Base-by-base conservation (phyloP, 495 filamentous ascomycete genomes). In the Penicillium atrosanguineum region DNA sequence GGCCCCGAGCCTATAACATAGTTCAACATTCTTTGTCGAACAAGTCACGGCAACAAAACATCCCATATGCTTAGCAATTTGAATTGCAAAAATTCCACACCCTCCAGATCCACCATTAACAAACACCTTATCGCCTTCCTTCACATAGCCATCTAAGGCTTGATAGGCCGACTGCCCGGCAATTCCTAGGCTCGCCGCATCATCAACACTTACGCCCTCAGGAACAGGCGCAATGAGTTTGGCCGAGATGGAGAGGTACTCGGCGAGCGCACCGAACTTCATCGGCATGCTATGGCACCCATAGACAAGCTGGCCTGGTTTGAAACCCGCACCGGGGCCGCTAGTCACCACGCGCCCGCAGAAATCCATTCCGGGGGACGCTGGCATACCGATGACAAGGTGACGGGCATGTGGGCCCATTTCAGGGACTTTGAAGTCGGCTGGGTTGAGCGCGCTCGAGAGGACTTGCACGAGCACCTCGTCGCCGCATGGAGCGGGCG, bases 41-140 rank as follows among this genome's bases (percentile, higher is more conserved):
- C 86, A 89, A 0, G 77, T 78, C 4, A 72, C 67, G 1, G 81
- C 84, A 26, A 90, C 84, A 56, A 80, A 72, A 60, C 83, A 86
- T 0, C 85, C 84, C 16, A 83, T 52, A 4, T 70, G 65, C 64
- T 87, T 88, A 7, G 86, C 86, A 50, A 88, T 77, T 61, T 88
- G 85, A 47, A 88, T 83, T 4, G 74, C 78, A 56, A 82, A 85
- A 0, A 76, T 71, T 0, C 86, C 86, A 6, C 74, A 76, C 0
- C 86, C 85, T 7, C 86, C 87, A 0, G 79, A 83, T 1, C 84
- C 86, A 28, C 83, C 87, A 50, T 88, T 88, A 56, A 90, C 76
- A 64, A 90, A 85, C 29, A 90, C 73, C 51, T 77, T 78, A 43
- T 81, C 76, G 5, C 81, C 81, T 0, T 59, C 26, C 40, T 75